A percentile compares a stretch with the other conserved stretches of the same genome.
Conservation (phyloP, 805 yeast species). For the Clavispora phyllophila region DNA sequence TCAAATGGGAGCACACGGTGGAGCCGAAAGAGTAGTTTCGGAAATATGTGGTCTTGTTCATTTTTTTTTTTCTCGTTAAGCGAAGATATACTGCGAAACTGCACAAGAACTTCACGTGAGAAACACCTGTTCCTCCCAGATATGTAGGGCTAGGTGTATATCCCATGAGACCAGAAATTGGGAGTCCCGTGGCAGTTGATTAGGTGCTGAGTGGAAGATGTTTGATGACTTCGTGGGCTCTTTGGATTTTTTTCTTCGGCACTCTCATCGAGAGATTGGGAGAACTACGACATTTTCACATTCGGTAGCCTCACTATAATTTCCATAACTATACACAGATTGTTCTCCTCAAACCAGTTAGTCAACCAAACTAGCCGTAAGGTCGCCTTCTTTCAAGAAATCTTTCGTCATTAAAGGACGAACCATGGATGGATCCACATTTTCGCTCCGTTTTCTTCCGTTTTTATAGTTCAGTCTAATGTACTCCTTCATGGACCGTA, state of each 20-base stretch:
- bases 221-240: too few relatives aligned
- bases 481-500: slow-evolving; percentile 82
- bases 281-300: too few relatives aligned
- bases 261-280: too few relatives aligned
- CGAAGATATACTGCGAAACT: not conserved
- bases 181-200: too few relatives aligned
- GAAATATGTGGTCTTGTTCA: not conserved
- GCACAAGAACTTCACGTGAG: not conserved
- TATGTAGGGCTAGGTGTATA: not conserved
- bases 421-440: slow-evolving; percentile 38
- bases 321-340: not conserved
- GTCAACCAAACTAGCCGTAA: slow-evolving; percentile 12
- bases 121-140: not conserved
- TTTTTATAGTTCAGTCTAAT: slow-evolving; percentile 55
- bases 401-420: slow-evolving; percentile 64
- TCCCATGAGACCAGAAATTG: too few relatives aligned
- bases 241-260: too few relatives aligned
- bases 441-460: slow-evolving; percentile 14
- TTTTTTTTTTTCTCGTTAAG: not conserved
- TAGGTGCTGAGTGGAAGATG: too few relatives aligned
- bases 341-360: not conserved
- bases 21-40: not conserved
- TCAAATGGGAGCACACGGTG: not conserved
- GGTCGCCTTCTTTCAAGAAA: slow-evolving; percentile 39
- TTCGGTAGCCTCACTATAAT: too few relatives aligned